Conservation (phyloP, 148 eudicot species). For the Silene latifolia region DNA sequence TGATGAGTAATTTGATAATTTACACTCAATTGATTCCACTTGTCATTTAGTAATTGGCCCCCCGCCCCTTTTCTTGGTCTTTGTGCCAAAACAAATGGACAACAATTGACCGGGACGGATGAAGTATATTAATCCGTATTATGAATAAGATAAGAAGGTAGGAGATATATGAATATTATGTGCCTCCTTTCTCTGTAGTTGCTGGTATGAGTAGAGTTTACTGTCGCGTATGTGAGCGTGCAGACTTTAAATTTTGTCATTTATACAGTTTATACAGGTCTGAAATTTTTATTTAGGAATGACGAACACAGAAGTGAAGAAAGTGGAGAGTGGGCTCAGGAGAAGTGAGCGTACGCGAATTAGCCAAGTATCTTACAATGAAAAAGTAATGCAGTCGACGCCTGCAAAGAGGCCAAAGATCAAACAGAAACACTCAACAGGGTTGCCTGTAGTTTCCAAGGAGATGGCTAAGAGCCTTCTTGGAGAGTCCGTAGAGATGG, state of each 20-base stretch:
- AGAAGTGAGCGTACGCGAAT: slow-evolving; percentile 30
- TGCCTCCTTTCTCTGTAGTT: too few relatives aligned
- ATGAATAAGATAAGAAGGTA: too few relatives aligned
- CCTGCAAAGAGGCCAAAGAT: neutral
- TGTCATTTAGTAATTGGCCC: too few relatives aligned
- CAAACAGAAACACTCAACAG: slow-evolving; percentile 9
- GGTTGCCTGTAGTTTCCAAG: neutral
- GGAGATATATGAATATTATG: too few relatives aligned
- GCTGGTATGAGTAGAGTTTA: too few relatives aligned
- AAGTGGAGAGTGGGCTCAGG: slow-evolving; percentile 8
- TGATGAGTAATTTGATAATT: too few relatives aligned
- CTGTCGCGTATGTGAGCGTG: neutral
- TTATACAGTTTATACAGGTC: neutral
- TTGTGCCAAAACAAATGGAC: too few relatives aligned
- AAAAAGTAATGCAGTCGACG: neutral
- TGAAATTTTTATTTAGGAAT: neutral
- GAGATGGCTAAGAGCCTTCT: slow-evolving; percentile 12
- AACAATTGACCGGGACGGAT: too few relatives aligned
- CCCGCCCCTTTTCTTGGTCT: too few relatives aligned
- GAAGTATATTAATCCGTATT: too few relatives aligned
- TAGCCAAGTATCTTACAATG: slow-evolving; percentile 14
- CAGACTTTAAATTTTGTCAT: neutral
- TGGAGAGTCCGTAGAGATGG: neutral
- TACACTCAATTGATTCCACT: too few relatives aligned
- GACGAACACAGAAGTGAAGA: slow-evolving; percentile 1